Evolutionary conservation across 306 rosid genomes (phyloP).

Genomic region (Pueraria montana): DNA sequence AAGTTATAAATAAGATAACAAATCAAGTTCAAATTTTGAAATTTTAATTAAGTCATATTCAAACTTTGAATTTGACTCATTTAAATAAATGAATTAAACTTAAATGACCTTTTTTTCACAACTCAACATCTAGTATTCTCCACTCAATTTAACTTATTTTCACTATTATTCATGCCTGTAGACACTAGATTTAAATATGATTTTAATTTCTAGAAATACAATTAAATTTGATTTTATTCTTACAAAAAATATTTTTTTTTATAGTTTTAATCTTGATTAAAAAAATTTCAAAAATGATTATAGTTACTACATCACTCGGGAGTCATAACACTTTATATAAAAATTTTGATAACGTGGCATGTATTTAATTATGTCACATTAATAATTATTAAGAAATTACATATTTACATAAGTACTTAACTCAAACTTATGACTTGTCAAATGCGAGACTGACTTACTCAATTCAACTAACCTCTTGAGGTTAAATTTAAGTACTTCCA

Average conservation of each 20-base stretch:
- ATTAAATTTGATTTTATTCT: neutral
- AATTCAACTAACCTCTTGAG: too few relatives aligned
- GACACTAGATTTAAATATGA: neutral
- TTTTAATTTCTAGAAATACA: neutral
- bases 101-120: neutral
- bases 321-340: neutral
- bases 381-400: neutral
- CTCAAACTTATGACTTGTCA: too few relatives aligned
- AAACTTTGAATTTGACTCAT: neutral
- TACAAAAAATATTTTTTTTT: neutral
- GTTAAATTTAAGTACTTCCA: too few relatives aligned
- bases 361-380: neutral
- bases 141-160: neutral
- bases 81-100: neutral
- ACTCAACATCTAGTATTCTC: too few relatives aligned
- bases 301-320: neutral
- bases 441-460: too few relatives aligned
- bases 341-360: neutral
- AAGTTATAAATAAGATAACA: neutral
- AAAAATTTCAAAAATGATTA: neutral
- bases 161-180: neutral
- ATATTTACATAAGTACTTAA: too few relatives aligned
- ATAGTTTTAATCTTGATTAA: neutral
- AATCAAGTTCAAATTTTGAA: neutral
- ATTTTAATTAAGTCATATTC: neutral